A percentile compares a stretch with the other conserved stretches of the same genome.
phyloP scores from a whole-genome alignment of 306 rosid species.

The Casuarina cunninghamiana region DNA sequence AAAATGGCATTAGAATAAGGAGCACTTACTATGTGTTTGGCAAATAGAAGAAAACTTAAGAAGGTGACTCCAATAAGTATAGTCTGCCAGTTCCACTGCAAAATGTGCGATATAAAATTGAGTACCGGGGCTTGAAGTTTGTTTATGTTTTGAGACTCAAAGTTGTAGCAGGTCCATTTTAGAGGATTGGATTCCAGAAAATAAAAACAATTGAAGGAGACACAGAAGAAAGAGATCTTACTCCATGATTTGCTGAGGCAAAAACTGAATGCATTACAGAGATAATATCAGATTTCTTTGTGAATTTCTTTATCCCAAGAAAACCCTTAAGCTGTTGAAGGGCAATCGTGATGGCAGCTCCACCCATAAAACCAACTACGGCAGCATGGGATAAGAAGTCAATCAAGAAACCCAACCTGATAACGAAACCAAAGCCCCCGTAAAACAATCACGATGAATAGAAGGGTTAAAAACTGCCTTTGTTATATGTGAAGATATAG shows the following conservation, averaged over 20 bases:
- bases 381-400: constrained; percentile 98
- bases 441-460: constrained; percentile 1
- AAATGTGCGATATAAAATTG: constrained; percentile 21
- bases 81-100: constrained; percentile 99
- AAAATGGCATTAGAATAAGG: constrained; percentile 7
- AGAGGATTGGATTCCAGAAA: not conserved
- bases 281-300: constrained; percentile 68
- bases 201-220: constrained; percentile 4
- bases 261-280: constrained; percentile 69
- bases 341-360: constrained; percentile 96
- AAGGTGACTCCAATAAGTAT: constrained; percentile 70
- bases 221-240: constrained; percentile 37
- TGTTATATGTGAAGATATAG: not conserved
- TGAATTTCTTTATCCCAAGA: constrained; percentile 74
- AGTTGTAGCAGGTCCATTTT: not conserved
- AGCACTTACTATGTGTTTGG: constrained; percentile 74
- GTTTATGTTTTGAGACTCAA: not conserved
- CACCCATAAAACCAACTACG: constrained; percentile 97
- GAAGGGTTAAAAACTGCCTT: constrained; percentile 1
- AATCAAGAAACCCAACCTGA: constrained; percentile 93
- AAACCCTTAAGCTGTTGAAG: constrained; percentile 98
- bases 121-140: constrained; percentile 22
- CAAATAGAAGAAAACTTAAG: constrained; percentile 61
- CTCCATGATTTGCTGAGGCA: constrained; percentile 74
- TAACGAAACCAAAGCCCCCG: constrained; percentile 4